Conservation (phyloP, 441 rosid species). For the Metrosideros polymorpha region DNA sequence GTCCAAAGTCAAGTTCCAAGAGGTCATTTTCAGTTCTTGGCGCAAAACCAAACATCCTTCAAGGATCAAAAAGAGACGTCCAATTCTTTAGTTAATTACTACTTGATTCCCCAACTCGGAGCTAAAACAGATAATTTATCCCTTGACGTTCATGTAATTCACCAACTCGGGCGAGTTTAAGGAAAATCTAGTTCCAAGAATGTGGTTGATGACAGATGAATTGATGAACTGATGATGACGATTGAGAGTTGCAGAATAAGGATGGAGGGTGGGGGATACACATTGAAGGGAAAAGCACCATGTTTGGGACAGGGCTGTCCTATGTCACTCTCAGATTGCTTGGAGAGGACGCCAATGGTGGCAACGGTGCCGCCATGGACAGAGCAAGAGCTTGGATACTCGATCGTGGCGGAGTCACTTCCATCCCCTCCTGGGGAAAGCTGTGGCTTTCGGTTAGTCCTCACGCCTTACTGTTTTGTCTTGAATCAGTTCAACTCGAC, state of each 20-base stretch:
- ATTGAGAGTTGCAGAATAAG: conserved; percentile 17
- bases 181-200: not conserved
- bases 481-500: not conserved
- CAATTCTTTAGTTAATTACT: too few relatives aligned
- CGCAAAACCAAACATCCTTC: too few relatives aligned
- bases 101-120: too few relatives aligned
- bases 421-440: conserved; percentile 67
- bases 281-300: conserved; percentile 56
- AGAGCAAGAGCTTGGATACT: conserved; percentile 53
- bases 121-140: too few relatives aligned
- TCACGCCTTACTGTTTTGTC: not conserved
- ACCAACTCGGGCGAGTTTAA: not conserved
- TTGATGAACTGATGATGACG: not conserved
- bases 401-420: conserved; percentile 45
- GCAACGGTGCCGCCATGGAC: conserved; percentile 41
- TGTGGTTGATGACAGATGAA: not conserved
- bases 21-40: too few relatives aligned
- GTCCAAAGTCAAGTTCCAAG: too few relatives aligned
- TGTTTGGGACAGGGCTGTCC: conserved; percentile 42
- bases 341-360: conserved; percentile 43
- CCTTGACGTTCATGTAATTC: too few relatives aligned
- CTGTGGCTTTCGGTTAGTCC: conserved; percentile 53
- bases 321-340: conserved; percentile 45
- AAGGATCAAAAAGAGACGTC: too few relatives aligned
- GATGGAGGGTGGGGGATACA: conserved; percentile 78